These are phyloP conservation scores for Posidonia australis DNA, from an alignment of 106 monocot species.

Conservation along the genomic window DNA sequence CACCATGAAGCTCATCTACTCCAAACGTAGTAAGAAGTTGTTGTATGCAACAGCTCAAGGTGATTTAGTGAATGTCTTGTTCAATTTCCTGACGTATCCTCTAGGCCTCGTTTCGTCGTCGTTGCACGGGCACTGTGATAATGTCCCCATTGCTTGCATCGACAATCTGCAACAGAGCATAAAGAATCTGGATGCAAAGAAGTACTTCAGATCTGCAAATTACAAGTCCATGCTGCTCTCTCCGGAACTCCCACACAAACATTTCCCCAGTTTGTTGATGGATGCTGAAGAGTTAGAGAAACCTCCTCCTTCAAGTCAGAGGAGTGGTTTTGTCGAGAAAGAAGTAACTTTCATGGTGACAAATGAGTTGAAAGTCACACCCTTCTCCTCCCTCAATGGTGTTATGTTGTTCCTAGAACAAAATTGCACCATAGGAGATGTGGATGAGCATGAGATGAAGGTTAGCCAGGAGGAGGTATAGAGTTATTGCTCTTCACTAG, in stretches of 20 bases:
- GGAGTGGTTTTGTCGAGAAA: too few relatives aligned
- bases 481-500: not conserved
- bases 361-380: not conserved
- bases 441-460: not conserved
- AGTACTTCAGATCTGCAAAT: not conserved
- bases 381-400: not conserved
- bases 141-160: not conserved
- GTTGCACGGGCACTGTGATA: not conserved
- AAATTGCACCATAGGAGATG: not conserved
- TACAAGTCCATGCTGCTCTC: too few relatives aligned
- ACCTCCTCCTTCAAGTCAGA: too few relatives aligned
- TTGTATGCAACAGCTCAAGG: not conserved
- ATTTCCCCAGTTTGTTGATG: too few relatives aligned
- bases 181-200: not conserved
- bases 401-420: not conserved
- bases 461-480: not conserved
- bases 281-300: too few relatives aligned
- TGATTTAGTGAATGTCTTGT: not conserved
- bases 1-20: not conserved
- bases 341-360: not conserved
- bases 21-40: not conserved
- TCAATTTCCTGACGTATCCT: not conserved
- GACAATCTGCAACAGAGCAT: not conserved
- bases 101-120: too few relatives aligned
- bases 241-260: too few relatives aligned